A percentile compares a stretch with the other conserved stretches of the same genome.
Evolutionary conservation across 2,329 filamentous ascomycete species (phyloP).

Genomic region (Sporothrix brunneoviolacea): DNA sequence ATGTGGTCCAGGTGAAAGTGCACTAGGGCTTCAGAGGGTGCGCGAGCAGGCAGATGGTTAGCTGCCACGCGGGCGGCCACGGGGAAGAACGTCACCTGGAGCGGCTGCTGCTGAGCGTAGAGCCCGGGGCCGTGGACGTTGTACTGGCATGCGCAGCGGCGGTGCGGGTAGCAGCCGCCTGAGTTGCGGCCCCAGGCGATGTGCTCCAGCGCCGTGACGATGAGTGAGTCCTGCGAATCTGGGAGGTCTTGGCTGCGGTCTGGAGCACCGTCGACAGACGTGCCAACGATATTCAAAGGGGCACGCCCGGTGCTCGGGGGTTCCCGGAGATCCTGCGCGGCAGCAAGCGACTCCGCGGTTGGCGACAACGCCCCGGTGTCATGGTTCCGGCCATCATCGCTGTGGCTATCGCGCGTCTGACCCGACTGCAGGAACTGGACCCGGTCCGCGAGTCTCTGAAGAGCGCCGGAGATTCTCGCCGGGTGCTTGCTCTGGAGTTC

Average conservation of each 20-base stretch:
- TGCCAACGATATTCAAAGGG: too few relatives aligned
- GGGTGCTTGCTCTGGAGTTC: slow-evolving; percentile 12
- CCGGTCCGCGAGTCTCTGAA: slow-evolving; percentile 14
- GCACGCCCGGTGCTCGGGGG: too few relatives aligned
- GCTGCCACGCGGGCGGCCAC: slow-evolving; percentile 7
- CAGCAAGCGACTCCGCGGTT: neutral
- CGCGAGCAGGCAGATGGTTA: slow-evolving; percentile 12
- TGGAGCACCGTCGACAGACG: too few relatives aligned
- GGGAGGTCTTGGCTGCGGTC: too few relatives aligned
- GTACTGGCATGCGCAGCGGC: slow-evolving; percentile 19
- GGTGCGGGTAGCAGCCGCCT: slow-evolving; percentile 25
- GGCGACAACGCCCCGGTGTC: too few relatives aligned
- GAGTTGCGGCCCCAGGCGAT: slow-evolving; percentile 32
- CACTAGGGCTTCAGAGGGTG: slow-evolving; percentile 19
- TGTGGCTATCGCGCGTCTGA: neutral
- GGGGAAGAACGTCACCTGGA: slow-evolving; percentile 3
- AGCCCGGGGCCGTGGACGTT: slow-evolving; percentile 11
- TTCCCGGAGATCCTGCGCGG: too few relatives aligned
- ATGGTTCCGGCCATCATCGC: neutral
- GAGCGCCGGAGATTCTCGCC: slow-evolving; percentile 1
- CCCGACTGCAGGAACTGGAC: slow-evolving; percentile 16
- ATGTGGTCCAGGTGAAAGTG: slow-evolving; percentile 21
- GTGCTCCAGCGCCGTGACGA: slow-evolving; percentile 29
- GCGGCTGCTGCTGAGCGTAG: slow-evolving; percentile 10
- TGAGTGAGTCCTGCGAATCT: slow-evolving; percentile 19